Percentiles rank a stretch among this genome's conserved stretches.
These are phyloP conservation scores for Yamadazyma blattariae DNA, from an alignment of 1,139 yeast genomes.

Conservation along the genomic window DNA sequence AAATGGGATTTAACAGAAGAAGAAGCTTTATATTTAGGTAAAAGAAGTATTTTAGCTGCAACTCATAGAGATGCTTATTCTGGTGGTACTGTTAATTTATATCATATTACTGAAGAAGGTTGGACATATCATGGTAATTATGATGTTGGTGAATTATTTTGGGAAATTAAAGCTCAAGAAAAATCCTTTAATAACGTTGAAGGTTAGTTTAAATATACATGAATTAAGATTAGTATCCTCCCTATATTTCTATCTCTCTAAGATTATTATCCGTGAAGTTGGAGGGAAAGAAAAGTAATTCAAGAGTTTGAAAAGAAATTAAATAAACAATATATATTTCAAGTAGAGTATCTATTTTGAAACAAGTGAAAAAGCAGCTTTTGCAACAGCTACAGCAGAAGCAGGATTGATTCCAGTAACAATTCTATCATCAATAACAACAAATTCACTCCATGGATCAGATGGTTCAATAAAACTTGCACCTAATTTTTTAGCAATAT, in stretches of 20 bases:
- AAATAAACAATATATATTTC: too few species aligned
- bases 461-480: too few species aligned
- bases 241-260: background rate
- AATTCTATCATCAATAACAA: background rate
- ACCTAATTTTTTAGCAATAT: slow-evolving; percentile 33
- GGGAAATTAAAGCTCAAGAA: slow-evolving; percentile 88
- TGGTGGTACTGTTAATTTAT: slow-evolving; percentile 93
- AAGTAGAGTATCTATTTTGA: too few species aligned
- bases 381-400: background rate
- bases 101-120: slow-evolving; percentile 89
- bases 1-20: slow-evolving; percentile 88
- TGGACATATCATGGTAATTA: slow-evolving; percentile 96
- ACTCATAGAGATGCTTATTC: slow-evolving; percentile 98
- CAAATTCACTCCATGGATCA: background rate
- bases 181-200: slow-evolving; percentile 88
- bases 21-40: slow-evolving; percentile 91
- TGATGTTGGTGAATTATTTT: slow-evolving; percentile 87
- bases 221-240: too few species aligned
- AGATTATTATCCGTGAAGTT: background rate
- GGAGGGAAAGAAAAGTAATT: background rate
- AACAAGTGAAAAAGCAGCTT: too few species aligned
- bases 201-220: too few species aligned
- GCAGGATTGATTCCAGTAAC: background rate
- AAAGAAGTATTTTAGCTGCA: slow-evolving; percentile 94
- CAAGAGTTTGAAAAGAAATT: too few species aligned